Percentiles rank a stretch among this genome's conserved stretches.
These are phyloP conservation scores for Harrya chromipes DNA, from an alignment of 768 basidiomycete genomes.

Conservation along the genomic window DNA sequence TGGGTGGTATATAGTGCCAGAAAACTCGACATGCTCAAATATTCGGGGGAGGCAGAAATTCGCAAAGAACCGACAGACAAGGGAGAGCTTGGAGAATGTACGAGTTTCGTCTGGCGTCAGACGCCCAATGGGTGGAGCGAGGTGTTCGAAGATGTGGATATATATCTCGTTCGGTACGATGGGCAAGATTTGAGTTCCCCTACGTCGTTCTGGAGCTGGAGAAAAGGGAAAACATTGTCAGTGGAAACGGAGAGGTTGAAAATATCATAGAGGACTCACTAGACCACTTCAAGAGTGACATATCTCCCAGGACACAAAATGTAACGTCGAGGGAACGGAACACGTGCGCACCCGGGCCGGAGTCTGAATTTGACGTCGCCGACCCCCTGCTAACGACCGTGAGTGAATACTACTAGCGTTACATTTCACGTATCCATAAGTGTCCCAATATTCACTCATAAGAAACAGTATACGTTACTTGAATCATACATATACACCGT, in stretches of 20 bases:
- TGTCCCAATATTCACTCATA: too few species aligned
- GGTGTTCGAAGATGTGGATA: constrained; percentile 35
- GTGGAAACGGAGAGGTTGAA: neutral
- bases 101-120: constrained; percentile 6
- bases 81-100: constrained; percentile 29
- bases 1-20: constrained; percentile 17
- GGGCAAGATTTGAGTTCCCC: constrained; percentile 10
- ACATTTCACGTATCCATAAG: too few species aligned
- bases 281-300: too few species aligned
- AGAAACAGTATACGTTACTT: too few species aligned
- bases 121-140: constrained; percentile 22
- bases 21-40: constrained; percentile 33
- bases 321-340: too few species aligned
- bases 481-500: too few species aligned
- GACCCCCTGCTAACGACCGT: too few species aligned
- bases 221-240: neutral
- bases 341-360: too few species aligned
- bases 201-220: constrained; percentile 28
- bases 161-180: constrained; percentile 48
- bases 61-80: constrained; percentile 44
- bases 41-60: constrained; percentile 37
- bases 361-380: too few species aligned
- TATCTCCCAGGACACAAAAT: too few species aligned
- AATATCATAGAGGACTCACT: neutral
- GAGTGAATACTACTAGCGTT: too few species aligned